Percentiles rank a stretch among this genome's conserved stretches.
Conservation (phyloP, 2,329 filamentous ascomycete genomes). For the Coniochaeta pulveracea region DNA sequence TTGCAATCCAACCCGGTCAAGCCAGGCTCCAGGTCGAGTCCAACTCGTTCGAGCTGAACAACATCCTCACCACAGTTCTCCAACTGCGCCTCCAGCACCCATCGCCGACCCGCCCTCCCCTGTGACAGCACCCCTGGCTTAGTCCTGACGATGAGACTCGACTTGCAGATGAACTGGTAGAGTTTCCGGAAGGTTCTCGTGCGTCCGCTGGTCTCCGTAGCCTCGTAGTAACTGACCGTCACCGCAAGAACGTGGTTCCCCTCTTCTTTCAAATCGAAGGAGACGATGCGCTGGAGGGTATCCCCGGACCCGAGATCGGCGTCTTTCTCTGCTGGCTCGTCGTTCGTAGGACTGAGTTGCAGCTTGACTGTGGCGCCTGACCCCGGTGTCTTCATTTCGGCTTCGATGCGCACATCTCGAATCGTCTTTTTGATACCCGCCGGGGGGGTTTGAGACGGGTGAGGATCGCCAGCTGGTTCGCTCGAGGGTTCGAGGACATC, state of each 20-base stretch:
- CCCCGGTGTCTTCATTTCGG: conserved; percentile 90
- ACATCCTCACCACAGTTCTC: conserved; percentile 85
- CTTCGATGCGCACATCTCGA: conserved; percentile 69
- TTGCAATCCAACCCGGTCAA: conserved; percentile 44
- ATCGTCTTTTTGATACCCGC: conserved; percentile 35
- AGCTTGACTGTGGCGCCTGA: conserved; percentile 49
- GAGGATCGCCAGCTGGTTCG: conserved; percentile 10
- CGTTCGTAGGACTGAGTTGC: conserved; percentile 40
- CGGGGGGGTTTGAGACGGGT: conserved; percentile 6
- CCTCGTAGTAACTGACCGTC: conserved; percentile 90
- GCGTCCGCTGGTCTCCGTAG: conserved; percentile 55
- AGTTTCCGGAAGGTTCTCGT: conserved; percentile 85
- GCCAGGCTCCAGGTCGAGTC: conserved; percentile 40
- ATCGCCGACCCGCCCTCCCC: conserved; percentile 26
- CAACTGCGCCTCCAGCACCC: conserved; percentile 84
- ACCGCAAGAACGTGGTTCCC: conserved; percentile 89
- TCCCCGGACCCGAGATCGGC: conserved; percentile 48
- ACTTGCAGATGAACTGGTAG: conserved; percentile 92
- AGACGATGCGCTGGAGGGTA: conserved; percentile 71
- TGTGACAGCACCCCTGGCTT: conserved; percentile 60
- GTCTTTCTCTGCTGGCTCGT: conserved; percentile 8
- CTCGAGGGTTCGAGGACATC: conserved; percentile 45
- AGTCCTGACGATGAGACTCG: conserved; percentile 79
- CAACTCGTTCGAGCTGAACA: conserved; percentile 63
- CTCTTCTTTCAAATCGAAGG: conserved; percentile 85